Evolutionary conservation across 1,139 yeast genomes (phyloP), one percentile per base, ranked within the genome.

Genomic region (Kluyveromyces marxianus): DNA sequence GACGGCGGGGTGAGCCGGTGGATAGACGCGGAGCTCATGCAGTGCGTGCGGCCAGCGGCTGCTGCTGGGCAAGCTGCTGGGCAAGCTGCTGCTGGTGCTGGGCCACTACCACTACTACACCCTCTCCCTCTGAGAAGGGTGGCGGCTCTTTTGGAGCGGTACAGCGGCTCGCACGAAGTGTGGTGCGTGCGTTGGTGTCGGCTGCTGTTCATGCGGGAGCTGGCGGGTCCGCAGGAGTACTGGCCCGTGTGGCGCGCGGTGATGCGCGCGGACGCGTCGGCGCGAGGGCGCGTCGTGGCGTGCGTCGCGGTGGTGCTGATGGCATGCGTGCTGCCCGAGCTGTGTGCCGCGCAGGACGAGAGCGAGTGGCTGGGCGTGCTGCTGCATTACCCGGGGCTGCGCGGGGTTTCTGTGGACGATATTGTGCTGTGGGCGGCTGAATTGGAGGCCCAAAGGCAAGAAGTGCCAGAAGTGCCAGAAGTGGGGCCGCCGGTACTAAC

Each of bases 161-260:
- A 79, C 47, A 71, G 69, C 46, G 62, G 80, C 4, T 84, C 80
- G 48, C 73, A 83, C 6, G 79, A 81, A 48, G 68, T 83, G 32
- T 83, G 89, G 89, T 67, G 81, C 25, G 77, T 83, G 29, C 63
- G 89, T 46, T 83, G 81, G 70, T 74, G 79, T 21, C 66, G 89
- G 43, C 63, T 83, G 37, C 50, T 82, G 1, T 67, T 82, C 32
- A 60, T 79, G 8, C 64, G 90, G 48, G 90, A 83, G 54, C 57
- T 83, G 32, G 83, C 14, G 21, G 31, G 21, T 6, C 26, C 32
- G 3, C 38, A 34, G 31, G 37, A 27, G 37, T 39, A 33, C n/a
- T 24, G 7, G 33, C 26, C 27, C 5, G 26, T 40, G 29, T 40
- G 43, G 43, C 25, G 24, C 5, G 43, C 4, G 25, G 7, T 40